Conservation (phyloP, 176 grass and related monocot genomes). For the Musa beccarii region DNA sequence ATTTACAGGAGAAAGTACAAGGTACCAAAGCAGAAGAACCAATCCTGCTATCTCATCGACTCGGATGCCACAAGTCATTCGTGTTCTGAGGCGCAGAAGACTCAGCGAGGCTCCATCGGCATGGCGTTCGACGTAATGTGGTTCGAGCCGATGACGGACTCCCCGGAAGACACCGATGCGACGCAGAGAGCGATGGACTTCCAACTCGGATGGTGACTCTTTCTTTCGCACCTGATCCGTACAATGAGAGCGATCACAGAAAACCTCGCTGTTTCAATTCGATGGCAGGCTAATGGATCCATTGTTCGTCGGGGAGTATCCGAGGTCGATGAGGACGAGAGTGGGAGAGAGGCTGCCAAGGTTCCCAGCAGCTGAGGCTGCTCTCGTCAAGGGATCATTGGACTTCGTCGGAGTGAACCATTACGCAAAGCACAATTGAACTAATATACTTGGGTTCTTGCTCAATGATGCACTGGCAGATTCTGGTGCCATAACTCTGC, state of each 20-base stretch:
- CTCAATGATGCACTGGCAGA: slow-evolving; percentile 57
- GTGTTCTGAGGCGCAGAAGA: slow-evolving; percentile 21
- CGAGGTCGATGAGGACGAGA: slow-evolving; percentile 60
- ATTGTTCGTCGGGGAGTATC: slow-evolving; percentile 94
- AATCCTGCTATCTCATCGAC: too few relatives aligned
- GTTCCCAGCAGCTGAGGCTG: slow-evolving; percentile 51
- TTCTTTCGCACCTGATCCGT: too few relatives aligned
- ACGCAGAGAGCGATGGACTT: slow-evolving; percentile 72
- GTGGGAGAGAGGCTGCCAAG: slow-evolving; percentile 54
- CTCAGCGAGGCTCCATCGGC: slow-evolving; percentile 53
- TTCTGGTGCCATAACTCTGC: slow-evolving; percentile 65
- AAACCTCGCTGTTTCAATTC: background rate
- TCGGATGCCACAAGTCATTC: too few relatives aligned
- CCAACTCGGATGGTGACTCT: slow-evolving; percentile 27
- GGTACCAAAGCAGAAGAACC: slow-evolving; percentile 12
- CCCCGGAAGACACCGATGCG: slow-evolving; percentile 46
- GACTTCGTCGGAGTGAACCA: slow-evolving; percentile 96
- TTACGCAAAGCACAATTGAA: slow-evolving; percentile 55
- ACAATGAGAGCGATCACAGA: too few relatives aligned
- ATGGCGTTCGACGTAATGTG: slow-evolving; percentile 93
- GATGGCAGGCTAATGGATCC: slow-evolving; percentile 71
- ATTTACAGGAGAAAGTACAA: slow-evolving; percentile 60
- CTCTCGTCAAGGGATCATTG: slow-evolving; percentile 58
- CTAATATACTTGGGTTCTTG: slow-evolving; percentile 33
- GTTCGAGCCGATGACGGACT: slow-evolving; percentile 59